Evolutionary conservation across 2,329 filamentous ascomycete species (phyloP).

Genomic region (Fulvia fulva): DNA sequence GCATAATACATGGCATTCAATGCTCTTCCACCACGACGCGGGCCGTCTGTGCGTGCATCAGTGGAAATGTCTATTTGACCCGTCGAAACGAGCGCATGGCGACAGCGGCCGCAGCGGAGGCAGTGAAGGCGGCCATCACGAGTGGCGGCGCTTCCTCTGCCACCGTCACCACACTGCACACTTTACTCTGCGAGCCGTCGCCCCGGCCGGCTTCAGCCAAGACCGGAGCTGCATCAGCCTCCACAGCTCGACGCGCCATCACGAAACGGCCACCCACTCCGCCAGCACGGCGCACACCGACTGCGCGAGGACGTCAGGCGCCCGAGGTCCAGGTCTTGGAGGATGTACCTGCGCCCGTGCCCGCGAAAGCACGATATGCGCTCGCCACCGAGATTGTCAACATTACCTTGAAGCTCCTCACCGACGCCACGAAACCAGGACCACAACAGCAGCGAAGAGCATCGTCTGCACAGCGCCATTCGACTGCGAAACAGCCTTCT

Average conservation of each 20-base stretch:
- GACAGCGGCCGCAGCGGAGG: conserved; percentile 12
- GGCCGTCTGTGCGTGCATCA: background rate
- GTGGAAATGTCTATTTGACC: background rate
- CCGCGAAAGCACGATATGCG: conserved; percentile 58
- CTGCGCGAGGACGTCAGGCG: conserved; percentile 8
- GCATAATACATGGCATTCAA: no score
- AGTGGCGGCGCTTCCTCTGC: conserved; percentile 19
- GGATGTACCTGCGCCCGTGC: conserved; percentile 37
- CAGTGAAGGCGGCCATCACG: conserved; percentile 20
- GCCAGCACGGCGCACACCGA: conserved; percentile 4
- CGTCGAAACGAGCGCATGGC: conserved; percentile 8
- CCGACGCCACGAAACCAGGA: conserved; percentile 58
- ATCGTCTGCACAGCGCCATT: background rate
- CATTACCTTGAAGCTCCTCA: conserved; percentile 62
- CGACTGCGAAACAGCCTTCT: background rate
- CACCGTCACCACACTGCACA: conserved; percentile 27
- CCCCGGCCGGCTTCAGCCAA: conserved; percentile 4
- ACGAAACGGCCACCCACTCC: background rate
- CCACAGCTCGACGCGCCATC: background rate
- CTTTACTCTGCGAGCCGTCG: conserved; percentile 20
- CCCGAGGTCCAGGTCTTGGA: conserved; percentile 37
- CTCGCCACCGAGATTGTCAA: conserved; percentile 73
- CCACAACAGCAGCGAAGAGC: background rate
- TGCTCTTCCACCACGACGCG: no score
- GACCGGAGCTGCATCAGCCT: background rate